Conservation (phyloP, 768 basidiomycete genomes). For the Omphalotus guepiniiformis region DNA sequence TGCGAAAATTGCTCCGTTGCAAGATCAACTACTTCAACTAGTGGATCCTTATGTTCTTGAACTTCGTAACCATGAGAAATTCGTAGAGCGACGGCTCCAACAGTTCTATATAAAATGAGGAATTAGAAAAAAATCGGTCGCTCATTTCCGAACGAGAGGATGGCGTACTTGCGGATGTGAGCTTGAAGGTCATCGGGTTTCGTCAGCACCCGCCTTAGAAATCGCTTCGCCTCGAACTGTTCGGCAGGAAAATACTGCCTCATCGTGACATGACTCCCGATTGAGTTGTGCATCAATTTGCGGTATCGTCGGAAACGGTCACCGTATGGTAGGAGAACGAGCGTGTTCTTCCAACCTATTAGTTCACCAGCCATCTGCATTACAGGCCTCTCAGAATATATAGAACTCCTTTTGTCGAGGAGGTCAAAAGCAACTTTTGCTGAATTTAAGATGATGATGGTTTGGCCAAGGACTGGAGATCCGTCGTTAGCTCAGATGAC, state of each 20-base stretch:
- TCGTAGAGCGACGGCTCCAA: conserved; percentile 49
- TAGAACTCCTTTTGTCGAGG: conserved; percentile 62
- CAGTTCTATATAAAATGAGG: conserved; percentile 29
- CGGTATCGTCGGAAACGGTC: conserved; percentile 53
- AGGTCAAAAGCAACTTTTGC: conserved; percentile 48
- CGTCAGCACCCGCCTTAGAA: conserved; percentile 42
- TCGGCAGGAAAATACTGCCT: conserved; percentile 39
- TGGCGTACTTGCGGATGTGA: conserved; percentile 45
- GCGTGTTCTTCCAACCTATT: conserved; percentile 53
- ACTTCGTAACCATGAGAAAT: conserved; percentile 54
- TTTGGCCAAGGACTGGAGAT: conserved; percentile 45
- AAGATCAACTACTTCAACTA: conserved; percentile 47
- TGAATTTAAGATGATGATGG: conserved; percentile 53
- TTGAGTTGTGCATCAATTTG: conserved; percentile 46
- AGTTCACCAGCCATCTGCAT: conserved; percentile 52
- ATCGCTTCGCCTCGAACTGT: conserved; percentile 43
- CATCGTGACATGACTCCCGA: conserved; percentile 41
- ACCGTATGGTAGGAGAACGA: conserved; percentile 53
- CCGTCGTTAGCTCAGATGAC: not conserved
- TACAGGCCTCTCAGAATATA: conserved; percentile 65
- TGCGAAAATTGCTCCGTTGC: conserved; percentile 54
- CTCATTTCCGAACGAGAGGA: too few species aligned
- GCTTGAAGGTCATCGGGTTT: conserved; percentile 42
- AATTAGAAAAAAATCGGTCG: not conserved
- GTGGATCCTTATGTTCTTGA: conserved; percentile 45